Conservation (phyloP, 192 early-diverging fungal genomes). For the Dissophora ornata region DNA sequence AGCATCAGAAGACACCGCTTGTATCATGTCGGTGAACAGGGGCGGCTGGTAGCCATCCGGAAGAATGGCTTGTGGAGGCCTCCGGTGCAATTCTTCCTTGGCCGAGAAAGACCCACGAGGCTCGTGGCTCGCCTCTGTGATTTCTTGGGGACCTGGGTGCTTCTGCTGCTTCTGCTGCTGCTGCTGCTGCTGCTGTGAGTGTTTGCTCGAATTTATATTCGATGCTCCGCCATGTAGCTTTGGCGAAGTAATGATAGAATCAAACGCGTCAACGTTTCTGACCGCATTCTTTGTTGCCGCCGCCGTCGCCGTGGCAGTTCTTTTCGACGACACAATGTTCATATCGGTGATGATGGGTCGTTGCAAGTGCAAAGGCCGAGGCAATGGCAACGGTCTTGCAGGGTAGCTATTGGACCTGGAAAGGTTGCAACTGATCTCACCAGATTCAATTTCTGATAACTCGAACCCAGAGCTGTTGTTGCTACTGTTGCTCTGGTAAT, state of each 20-base stretch:
- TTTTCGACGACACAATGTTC: constrained; percentile 2
- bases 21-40: not conserved
- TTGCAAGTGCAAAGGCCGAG: constrained; percentile 13
- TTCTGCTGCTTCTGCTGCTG: too few species aligned
- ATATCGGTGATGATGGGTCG: constrained; percentile 16
- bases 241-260: too few species aligned
- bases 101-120: not conserved
- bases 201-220: too few species aligned
- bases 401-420: not conserved
- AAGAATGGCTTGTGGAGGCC: constrained; percentile 17
- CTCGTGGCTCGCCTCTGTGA: not conserved
- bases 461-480: too few species aligned
- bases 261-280: too few species aligned
- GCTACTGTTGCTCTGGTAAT: too few species aligned
- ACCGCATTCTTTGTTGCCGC: not conserved
- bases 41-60: constrained; percentile 2
- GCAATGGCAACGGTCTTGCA: constrained; percentile 3
- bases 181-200: too few species aligned
- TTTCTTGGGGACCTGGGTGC: not conserved
- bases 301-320: not conserved
- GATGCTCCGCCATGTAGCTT: too few species aligned
- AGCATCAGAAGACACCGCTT: not conserved
- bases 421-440: too few species aligned
- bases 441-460: too few species aligned
- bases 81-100: constrained; percentile 13